A percentile compares a stretch with the other conserved stretches of the same genome.
Evolutionary conservation across 1,284 basidiomycete genomes (phyloP).

Genomic region (Heterobasidion irregulare): DNA sequence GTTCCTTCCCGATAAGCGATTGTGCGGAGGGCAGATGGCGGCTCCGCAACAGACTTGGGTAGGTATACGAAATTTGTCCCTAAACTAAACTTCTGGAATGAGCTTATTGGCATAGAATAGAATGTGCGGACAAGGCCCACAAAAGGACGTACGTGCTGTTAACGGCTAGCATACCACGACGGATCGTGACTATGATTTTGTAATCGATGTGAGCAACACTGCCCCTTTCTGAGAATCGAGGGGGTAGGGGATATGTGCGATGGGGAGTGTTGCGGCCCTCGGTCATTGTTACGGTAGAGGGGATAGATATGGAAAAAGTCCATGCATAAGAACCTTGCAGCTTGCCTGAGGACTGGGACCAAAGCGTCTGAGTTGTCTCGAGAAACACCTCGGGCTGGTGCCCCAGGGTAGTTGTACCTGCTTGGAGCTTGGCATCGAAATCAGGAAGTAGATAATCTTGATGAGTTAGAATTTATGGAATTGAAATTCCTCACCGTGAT

Average conservation of each 20-base stretch:
- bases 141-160: conserved; percentile 15
- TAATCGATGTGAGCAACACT: conserved; percentile 42
- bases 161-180: conserved; percentile 29
- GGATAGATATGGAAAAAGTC: conserved; percentile 38
- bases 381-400: conserved; percentile 37
- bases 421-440: conserved; percentile 23
- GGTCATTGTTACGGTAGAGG: conserved; percentile 25
- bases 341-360: conserved; percentile 29
- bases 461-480: neutral
- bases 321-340: conserved; percentile 35
- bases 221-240: conserved; percentile 37
- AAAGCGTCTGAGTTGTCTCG: conserved; percentile 21
- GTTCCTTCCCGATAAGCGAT: conserved; percentile 20
- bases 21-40: neutral
- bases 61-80: conserved; percentile 24
- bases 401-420: conserved; percentile 32
- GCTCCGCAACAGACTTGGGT: conserved; percentile 17
- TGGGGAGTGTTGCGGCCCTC: conserved; percentile 8
- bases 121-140: neutral
- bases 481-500: conserved; percentile 26
- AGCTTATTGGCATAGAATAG: neutral
- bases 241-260: conserved; percentile 29
- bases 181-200: conserved; percentile 35
- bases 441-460: neutral
- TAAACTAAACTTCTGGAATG: conserved; percentile 11